These are phyloP conservation scores for Penicillium corylophilum DNA, from an alignment of 2,329 filamentous ascomycete species.

Conservation along the genomic window DNA sequence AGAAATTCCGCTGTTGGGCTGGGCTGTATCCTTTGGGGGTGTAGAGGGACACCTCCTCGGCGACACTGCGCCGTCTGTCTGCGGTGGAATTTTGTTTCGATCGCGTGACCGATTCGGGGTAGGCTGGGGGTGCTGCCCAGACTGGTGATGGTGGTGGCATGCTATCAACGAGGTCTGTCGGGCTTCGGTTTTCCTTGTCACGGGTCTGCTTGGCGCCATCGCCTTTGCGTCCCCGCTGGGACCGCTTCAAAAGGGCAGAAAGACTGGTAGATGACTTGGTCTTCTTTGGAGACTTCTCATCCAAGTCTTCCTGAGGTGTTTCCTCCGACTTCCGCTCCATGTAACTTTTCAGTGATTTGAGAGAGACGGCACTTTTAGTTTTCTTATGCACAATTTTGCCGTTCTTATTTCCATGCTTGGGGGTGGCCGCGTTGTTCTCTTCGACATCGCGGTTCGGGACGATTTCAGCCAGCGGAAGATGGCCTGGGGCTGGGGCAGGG, in stretches of 20 bases:
- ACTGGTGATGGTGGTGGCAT: constrained; percentile 70
- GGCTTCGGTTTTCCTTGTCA: constrained; percentile 81
- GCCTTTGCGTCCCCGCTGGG: constrained; percentile 65
- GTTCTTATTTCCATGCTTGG: constrained; percentile 41
- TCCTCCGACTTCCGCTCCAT: constrained; percentile 46
- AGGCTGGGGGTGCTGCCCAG: constrained; percentile 65
- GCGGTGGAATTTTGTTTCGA: constrained; percentile 44
- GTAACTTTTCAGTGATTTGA: constrained; percentile 49
- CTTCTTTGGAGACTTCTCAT: constrained; percentile 60
- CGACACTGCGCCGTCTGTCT: constrained; percentile 45
- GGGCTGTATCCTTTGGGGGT: constrained; percentile 61
- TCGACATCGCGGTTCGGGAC: constrained; percentile 36
- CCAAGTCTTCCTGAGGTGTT: constrained; percentile 31
- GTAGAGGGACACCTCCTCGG: constrained; percentile 59
- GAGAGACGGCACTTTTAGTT: constrained; percentile 54
- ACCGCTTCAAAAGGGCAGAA: constrained; percentile 71
- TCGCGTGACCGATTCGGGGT: constrained; percentile 28
- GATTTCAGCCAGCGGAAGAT: constrained; percentile 40
- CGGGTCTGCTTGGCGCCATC: constrained; percentile 54
- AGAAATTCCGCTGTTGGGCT: constrained; percentile 62
- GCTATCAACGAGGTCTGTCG: constrained; percentile 49
- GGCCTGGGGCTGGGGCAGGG: constrained; percentile 42
- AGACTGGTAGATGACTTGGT: constrained; percentile 81
- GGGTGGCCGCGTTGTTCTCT: constrained; percentile 24
- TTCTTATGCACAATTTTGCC: constrained; percentile 51